These are phyloP conservation scores for Amanita fuliginea DNA, from an alignment of 768 basidiomycete genomes.

Conservation along the genomic window DNA sequence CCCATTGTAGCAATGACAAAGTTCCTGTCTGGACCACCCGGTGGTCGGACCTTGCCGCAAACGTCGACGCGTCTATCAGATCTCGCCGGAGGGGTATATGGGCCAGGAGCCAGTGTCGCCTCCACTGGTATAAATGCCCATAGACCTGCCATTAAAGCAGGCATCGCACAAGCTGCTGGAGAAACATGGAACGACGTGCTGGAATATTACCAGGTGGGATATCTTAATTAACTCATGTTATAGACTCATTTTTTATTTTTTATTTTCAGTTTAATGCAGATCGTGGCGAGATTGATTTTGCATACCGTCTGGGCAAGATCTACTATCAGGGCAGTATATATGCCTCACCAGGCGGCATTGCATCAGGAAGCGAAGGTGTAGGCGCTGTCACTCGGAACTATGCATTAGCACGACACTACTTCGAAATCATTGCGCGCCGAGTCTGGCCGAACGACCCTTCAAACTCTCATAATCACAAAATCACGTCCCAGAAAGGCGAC, in stretches of 20 bases:
- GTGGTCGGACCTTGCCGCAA: slow-evolving; percentile 77
- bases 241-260: slow-evolving; percentile 9
- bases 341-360: slow-evolving; percentile 62
- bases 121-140: slow-evolving; percentile 70
- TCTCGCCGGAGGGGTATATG: slow-evolving; percentile 86
- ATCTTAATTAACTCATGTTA: not conserved
- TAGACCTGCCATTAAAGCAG: slow-evolving; percentile 75
- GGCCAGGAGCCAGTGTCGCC: slow-evolving; percentile 88
- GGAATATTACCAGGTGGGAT: slow-evolving; percentile 73
- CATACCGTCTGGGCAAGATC: slow-evolving; percentile 88
- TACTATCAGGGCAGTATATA: slow-evolving; percentile 96
- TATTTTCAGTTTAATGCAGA: slow-evolving; percentile 89
- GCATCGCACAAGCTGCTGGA: slow-evolving; percentile 71
- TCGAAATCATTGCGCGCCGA: slow-evolving; percentile 69
- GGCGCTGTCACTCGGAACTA: slow-evolving; percentile 80
- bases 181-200: slow-evolving; percentile 92
- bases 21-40: slow-evolving; percentile 81
- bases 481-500: slow-evolving; percentile 38
- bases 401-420: slow-evolving; percentile 69
- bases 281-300: slow-evolving; percentile 80
- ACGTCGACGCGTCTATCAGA: slow-evolving; percentile 80
- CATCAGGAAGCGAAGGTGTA: slow-evolving; percentile 86
- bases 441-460: slow-evolving; percentile 81
- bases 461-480: slow-evolving; percentile 34
- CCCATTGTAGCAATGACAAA: slow-evolving; percentile 55